Evolutionary conservation across 1,284 basidiomycete genomes (phyloP).

Genomic region (Fistulina hepatica): DNA sequence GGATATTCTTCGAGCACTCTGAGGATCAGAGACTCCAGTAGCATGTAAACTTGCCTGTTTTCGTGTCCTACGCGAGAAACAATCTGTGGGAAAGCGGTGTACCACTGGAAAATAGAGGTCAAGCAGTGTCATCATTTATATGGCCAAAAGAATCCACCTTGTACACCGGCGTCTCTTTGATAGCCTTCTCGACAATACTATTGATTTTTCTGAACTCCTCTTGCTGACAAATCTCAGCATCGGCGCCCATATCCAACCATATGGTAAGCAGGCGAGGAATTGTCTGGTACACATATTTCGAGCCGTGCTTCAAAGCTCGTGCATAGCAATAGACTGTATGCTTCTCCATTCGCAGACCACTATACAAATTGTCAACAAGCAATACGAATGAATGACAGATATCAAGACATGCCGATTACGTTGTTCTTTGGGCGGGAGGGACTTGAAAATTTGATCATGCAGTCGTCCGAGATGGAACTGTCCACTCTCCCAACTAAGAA

Average conservation of each 20-base stretch:
- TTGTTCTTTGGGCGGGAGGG: conserved; percentile 37
- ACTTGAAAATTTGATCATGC: conserved; percentile 67
- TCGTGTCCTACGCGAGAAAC: conserved; percentile 87
- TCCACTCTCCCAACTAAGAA: conserved; percentile 71
- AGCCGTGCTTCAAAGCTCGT: conserved; percentile 72
- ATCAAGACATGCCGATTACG: conserved; percentile 33
- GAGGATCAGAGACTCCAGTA: conserved; percentile 64
- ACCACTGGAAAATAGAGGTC: conserved; percentile 54
- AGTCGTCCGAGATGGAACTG: conserved; percentile 83
- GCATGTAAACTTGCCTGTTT: conserved; percentile 55
- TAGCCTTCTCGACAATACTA: conserved; percentile 37
- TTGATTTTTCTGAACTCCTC: conserved; percentile 5
- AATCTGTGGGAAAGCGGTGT: conserved; percentile 93
- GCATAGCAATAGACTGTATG: conserved; percentile 63
- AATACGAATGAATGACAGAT: background rate
- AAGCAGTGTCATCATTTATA: conserved; percentile 3
- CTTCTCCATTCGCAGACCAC: conserved; percentile 48
- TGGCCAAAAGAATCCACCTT: conserved; percentile 40
- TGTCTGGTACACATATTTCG: conserved; percentile 96
- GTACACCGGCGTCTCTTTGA: conserved; percentile 59
- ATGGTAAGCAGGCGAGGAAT: conserved; percentile 90
- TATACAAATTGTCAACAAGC: conserved; percentile 19
- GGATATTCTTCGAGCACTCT: conserved; percentile 77
- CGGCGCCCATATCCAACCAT: conserved; percentile 91
- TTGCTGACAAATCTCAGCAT: conserved; percentile 18